Evolutionary conservation across 495 filamentous ascomycete species (phyloP).

Genomic region (Emericellopsis terricola): DNA sequence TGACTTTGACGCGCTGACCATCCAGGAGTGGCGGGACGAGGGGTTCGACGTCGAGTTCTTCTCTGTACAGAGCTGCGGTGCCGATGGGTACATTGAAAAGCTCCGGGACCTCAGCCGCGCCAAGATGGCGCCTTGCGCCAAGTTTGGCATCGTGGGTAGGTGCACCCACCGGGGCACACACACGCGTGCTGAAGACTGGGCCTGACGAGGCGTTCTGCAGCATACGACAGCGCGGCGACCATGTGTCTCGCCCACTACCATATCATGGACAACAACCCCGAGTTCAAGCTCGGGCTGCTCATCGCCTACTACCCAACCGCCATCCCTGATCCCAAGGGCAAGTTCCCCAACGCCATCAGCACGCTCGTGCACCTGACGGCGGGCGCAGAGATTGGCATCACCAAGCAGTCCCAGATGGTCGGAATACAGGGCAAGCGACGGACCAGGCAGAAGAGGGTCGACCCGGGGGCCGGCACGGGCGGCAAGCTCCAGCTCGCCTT

Average conservation of each 20-base stretch:
- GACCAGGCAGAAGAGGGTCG: conserved; percentile 25
- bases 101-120: conserved; percentile 13
- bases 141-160: conserved; percentile 17
- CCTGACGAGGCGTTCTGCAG: conserved; percentile 1
- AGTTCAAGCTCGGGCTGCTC: conserved; percentile 27
- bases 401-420: conserved; percentile 30
- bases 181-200: background rate
- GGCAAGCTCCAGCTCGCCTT: conserved; percentile 15
- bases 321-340: conserved; percentile 21
- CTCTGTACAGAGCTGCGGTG: conserved; percentile 31
- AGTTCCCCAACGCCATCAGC: conserved; percentile 19
- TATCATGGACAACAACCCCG: conserved; percentile 15
- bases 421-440: conserved; percentile 45
- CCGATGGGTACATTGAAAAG: conserved; percentile 31
- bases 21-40: conserved; percentile 44
- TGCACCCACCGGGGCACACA: background rate
- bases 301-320: conserved; percentile 29
- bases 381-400: conserved; percentile 25
- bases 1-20: conserved; percentile 39
- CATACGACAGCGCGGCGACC: conserved; percentile 16
- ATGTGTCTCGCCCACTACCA: conserved; percentile 19
- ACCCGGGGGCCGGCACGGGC: conserved; percentile 35
- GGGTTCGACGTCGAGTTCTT: conserved; percentile 49
- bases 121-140: conserved; percentile 14
- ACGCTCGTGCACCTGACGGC: conserved; percentile 27